Evolutionary conservation across 106 monocot genomes (phyloP).

Genomic region (Cymbidium sinense): DNA sequence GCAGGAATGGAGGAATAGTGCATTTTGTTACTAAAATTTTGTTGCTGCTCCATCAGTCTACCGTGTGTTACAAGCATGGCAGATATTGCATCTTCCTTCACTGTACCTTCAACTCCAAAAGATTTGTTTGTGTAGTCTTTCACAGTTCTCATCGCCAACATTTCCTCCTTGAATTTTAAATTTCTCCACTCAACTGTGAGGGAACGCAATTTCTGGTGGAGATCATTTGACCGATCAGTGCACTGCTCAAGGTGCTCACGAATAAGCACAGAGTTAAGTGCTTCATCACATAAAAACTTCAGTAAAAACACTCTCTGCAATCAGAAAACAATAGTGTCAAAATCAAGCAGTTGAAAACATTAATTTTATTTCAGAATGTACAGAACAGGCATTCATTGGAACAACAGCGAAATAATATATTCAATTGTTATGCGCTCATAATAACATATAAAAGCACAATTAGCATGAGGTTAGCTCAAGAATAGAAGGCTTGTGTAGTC

Average conservation of each 20-base stretch:
- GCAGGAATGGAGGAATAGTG: slow-evolving; percentile 15
- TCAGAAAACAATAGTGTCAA: slow-evolving; percentile 10
- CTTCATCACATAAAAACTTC: slow-evolving; percentile 94
- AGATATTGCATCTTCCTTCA: slow-evolving; percentile 26
- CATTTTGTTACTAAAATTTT: slow-evolving; percentile 17
- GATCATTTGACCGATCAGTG: slow-evolving; percentile 58
- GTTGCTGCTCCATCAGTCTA: slow-evolving; percentile 15
- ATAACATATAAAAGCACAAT: neutral
- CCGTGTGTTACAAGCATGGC: slow-evolving; percentile 16
- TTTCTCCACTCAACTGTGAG: slow-evolving; percentile 62
- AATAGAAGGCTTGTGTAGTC: neutral
- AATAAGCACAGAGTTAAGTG: slow-evolving; percentile 64
- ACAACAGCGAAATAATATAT: neutral
- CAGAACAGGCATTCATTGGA: neutral
- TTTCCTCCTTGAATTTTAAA: slow-evolving; percentile 75
- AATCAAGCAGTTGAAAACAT: neutral
- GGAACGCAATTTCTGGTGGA: slow-evolving; percentile 70
- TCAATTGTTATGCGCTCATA: neutral
- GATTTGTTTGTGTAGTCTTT: slow-evolving; percentile 31
- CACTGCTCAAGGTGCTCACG: slow-evolving; percentile 92
- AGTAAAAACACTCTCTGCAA: slow-evolving; percentile 76
- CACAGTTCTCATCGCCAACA: slow-evolving; percentile 21
- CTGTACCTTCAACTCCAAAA: slow-evolving; percentile 15
- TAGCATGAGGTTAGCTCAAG: neutral
- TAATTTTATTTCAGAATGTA: neutral